phyloP scores from a whole-genome alignment of 805 yeast genomes.

The Wickerhamiella musiphila region DNA sequence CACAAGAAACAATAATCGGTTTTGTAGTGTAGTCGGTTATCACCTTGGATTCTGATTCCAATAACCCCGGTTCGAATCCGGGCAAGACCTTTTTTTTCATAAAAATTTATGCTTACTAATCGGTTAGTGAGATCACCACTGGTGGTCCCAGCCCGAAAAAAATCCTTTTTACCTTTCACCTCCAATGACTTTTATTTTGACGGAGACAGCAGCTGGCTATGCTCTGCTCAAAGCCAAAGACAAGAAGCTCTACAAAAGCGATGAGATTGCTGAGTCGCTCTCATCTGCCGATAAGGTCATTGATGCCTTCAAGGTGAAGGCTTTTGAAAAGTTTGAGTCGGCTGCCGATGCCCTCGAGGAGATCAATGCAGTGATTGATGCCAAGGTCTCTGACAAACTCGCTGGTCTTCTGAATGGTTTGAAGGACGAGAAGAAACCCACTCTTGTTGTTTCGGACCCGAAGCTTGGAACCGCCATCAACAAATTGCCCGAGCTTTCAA shows the following conservation, averaged over 20 bases:
- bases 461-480: slow-evolving; percentile 93
- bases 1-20: slow-evolving; percentile 8
- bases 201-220: slow-evolving; percentile 98
- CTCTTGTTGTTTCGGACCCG: slow-evolving; percentile 84
- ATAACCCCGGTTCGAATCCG: slow-evolving; percentile 26
- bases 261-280: slow-evolving; percentile 56
- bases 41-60: slow-evolving; percentile 21
- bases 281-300: slow-evolving; percentile 71
- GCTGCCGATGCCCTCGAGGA: slow-evolving; percentile 96
- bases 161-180: slow-evolving; percentile 1
- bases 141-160: neutral
- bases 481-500: slow-evolving; percentile 69
- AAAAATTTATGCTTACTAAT: neutral
- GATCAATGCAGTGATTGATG: slow-evolving; percentile 80
- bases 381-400: slow-evolving; percentile 77
- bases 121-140: neutral
- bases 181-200: slow-evolving; percentile 36
- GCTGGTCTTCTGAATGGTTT: slow-evolving; percentile 40
- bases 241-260: slow-evolving; percentile 85
- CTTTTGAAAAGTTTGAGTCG: slow-evolving; percentile 83
- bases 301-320: slow-evolving; percentile 81
- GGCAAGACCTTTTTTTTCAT: slow-evolving; percentile 19
- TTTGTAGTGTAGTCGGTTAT: slow-evolving; percentile 15
- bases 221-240: slow-evolving; percentile 95
- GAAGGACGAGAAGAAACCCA: slow-evolving; percentile 41